Base-by-base conservation (phyloP, 176 grass and related monocot genomes). In the Ananas comosus region DNA sequence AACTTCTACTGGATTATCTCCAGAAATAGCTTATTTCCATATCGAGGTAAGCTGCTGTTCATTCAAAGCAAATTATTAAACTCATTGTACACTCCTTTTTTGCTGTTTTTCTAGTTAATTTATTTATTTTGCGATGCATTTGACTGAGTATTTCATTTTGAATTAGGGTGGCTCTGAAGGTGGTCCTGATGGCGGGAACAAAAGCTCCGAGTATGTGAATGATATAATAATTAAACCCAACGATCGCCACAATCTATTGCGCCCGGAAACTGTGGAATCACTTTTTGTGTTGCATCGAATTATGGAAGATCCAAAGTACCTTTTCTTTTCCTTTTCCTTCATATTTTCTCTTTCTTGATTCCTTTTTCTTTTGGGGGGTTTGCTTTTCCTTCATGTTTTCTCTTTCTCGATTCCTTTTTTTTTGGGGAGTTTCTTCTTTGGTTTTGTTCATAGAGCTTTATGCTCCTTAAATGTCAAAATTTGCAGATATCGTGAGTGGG, bases 1-100 rank as follows among this genome's bases (percentile, higher is more conserved):
- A 51, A 90, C 94, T 64, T 92, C 94, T 71, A 92, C 94, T 49
- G 94, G 89, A 49, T 89, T 97, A 69, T 82, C 94, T 85, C 89
- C 94, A 69, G 94, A 97, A 92, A 97, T 97, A 69, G 77, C 86
- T 70, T 97, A 97, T 90, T 97, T 97, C 70, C 83, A 83, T 72
- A 81, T 85, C 53, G 89, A 97, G 84, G 94, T 97, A 73, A 77
- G 70, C 1, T 18, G 10, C 49, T 76, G 3, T 12, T 49, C 59
- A 53, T 65, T 66, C 70, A n/a, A 42, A 49, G 65, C 24, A 42
- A 53, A 68, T 16, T 68, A 17, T 64, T 23, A 13, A 64, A 64
- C 22, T 64, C 22, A 64, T 64, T 64, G 3, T 73, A 16, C 52
- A 63, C 21, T 67, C 9, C 49, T 80, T n/a, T 27, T 53, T 59